A percentile compares a stretch with the other conserved stretches of the same genome.
Evolutionary conservation across 805 yeast genomes (phyloP).

Genomic region (Cyberlindnera maritima): DNA sequence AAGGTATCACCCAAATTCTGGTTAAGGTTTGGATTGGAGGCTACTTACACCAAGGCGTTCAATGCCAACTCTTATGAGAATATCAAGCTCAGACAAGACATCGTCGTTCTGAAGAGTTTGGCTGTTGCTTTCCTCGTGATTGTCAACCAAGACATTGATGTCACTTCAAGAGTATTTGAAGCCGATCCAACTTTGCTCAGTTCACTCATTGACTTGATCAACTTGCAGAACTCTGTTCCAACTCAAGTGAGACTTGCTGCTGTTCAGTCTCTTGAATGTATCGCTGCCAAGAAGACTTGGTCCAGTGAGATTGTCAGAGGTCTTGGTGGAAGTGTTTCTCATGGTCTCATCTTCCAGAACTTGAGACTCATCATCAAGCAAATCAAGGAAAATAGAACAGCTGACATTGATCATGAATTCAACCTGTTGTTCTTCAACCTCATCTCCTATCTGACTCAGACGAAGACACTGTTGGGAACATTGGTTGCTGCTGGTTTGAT

Average conservation of each 20-base stretch:
- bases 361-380: conserved; percentile 59
- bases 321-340: conserved; percentile 82
- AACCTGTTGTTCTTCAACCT: conserved; percentile 53
- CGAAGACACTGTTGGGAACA: conserved; percentile 51
- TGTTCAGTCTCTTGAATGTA: conserved; percentile 62
- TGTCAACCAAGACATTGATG: conserved; percentile 52
- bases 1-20: conserved; percentile 60
- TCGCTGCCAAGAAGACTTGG: conserved; percentile 65
- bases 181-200: conserved; percentile 69
- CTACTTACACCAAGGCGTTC: conserved; percentile 71
- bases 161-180: conserved; percentile 66
- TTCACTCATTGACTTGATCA: conserved; percentile 68
- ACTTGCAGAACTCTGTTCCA: conserved; percentile 59
- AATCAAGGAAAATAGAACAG: conserved; percentile 38
- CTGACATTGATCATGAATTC: conserved; percentile 44
- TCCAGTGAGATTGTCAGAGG: conserved; percentile 75
- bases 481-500: conserved; percentile 76
- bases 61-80: conserved; percentile 52
- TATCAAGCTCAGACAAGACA: conserved; percentile 50
- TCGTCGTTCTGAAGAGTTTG: conserved; percentile 61
- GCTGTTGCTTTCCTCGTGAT: conserved; percentile 65
- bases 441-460: conserved; percentile 58
- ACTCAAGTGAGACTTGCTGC: conserved; percentile 56
- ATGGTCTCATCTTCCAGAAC: conserved; percentile 76
- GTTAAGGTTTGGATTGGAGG: conserved; percentile 59